Conservation (phyloP, 106 monocot genomes). For the Dendrobium nobile region DNA sequence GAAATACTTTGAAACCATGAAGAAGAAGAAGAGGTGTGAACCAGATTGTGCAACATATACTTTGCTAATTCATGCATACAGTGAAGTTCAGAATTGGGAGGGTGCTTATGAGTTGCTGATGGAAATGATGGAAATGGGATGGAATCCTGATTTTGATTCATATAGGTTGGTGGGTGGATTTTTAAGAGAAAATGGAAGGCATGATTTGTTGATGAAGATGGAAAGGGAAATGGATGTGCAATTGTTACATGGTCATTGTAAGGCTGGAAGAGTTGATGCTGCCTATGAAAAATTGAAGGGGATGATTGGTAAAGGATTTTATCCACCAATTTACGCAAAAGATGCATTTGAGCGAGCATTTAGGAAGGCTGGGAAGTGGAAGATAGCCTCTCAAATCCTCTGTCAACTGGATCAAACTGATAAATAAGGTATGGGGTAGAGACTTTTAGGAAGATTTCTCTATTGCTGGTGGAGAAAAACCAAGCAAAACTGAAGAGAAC, state of each 20-base stretch:
- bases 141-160: slow-evolving; percentile 20
- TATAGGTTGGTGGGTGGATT: slow-evolving; percentile 19
- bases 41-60: slow-evolving; percentile 31
- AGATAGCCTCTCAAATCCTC: slow-evolving; percentile 17
- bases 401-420: slow-evolving; percentile 15
- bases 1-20: slow-evolving; percentile 29
- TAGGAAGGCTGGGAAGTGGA: slow-evolving; percentile 19
- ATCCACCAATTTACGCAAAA: slow-evolving; percentile 26
- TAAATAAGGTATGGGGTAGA: background rate
- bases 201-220: slow-evolving; percentile 24
- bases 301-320: slow-evolving; percentile 23
- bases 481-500: too few relatives aligned
- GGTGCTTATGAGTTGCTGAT: slow-evolving; percentile 25
- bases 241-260: slow-evolving; percentile 17
- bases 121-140: slow-evolving; percentile 35
- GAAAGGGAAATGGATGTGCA: slow-evolving; percentile 25
- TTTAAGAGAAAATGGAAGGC: slow-evolving; percentile 14
- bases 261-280: slow-evolving; percentile 28
- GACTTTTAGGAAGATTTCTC: too few relatives aligned
- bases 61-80: slow-evolving; percentile 27
- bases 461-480: too few relatives aligned
- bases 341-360: slow-evolving; percentile 23
- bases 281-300: slow-evolving; percentile 21
- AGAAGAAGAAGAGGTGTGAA: slow-evolving; percentile 22
- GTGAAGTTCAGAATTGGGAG: slow-evolving; percentile 17